Evolutionary conservation across 352 stramenopile species (phyloP).

Genomic region (Pythium phragmiticola): DNA sequence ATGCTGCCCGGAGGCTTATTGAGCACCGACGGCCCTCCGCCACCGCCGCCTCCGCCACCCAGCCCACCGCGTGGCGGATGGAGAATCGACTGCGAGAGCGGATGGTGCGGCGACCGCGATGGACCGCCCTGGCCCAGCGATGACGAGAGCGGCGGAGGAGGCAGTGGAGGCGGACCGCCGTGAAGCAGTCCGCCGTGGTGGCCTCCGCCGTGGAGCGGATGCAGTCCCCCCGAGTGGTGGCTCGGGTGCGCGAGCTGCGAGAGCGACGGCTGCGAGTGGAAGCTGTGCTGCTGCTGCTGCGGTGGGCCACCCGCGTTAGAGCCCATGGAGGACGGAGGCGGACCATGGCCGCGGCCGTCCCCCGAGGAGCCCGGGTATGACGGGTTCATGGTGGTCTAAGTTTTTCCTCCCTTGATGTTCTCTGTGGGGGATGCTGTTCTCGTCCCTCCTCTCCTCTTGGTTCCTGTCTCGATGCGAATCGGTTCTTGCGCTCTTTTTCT

Average conservation of each 20-base stretch:
- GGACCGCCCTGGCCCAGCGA: conserved; percentile 44
- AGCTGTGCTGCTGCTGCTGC: conserved; percentile 40
- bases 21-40: conserved; percentile 49
- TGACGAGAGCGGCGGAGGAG: conserved; percentile 59
- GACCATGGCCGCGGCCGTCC: conserved; percentile 49
- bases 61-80: conserved; percentile 57
- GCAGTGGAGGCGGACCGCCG: conserved; percentile 50
- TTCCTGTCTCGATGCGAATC: neutral
- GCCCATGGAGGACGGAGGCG: conserved; percentile 35
- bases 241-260: conserved; percentile 53
- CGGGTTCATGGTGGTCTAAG: conserved; percentile 53
- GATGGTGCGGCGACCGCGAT: conserved; percentile 63
- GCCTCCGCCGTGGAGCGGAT: conserved; percentile 67
- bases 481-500: conserved; percentile 11
- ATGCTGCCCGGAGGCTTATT: conserved; percentile 40
- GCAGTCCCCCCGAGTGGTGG: conserved; percentile 43
- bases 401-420: conserved; percentile 9
- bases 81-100: conserved; percentile 64
- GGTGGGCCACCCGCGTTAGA: conserved; percentile 22
- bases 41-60: conserved; percentile 24
- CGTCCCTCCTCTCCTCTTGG: neutral
- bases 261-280: conserved; percentile 67
- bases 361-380: conserved; percentile 72
- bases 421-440: conserved; percentile 1
- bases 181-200: conserved; percentile 51